These are phyloP conservation scores for Phytophthora lateralis DNA, from an alignment of 352 stramenopile genomes.

Conservation along the genomic window DNA sequence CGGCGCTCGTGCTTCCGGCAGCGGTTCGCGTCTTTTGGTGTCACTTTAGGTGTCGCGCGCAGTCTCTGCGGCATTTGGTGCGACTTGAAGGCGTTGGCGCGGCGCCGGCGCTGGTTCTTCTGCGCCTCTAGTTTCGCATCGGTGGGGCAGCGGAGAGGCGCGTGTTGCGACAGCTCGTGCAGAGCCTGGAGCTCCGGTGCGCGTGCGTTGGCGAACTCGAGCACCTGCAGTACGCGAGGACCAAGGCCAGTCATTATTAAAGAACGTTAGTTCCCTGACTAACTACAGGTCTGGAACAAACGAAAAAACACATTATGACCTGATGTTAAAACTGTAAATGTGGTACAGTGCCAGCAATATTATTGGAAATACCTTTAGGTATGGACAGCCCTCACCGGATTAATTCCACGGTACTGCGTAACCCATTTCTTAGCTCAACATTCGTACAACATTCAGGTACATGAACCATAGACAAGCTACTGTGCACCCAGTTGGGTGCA, in stretches of 20 bases:
- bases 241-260: constrained; percentile 43
- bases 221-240: constrained; percentile 75
- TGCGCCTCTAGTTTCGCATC: constrained; percentile 62
- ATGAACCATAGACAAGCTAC: too few species aligned
- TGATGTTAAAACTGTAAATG: too few species aligned
- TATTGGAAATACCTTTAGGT: too few species aligned
- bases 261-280: too few species aligned
- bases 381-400: too few species aligned
- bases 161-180: constrained; percentile 58
- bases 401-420: too few species aligned
- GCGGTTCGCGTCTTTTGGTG: constrained; percentile 8
- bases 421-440: too few species aligned
- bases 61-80: constrained; percentile 68
- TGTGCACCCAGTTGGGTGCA: too few species aligned
- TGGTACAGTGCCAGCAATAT: too few species aligned
- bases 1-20: constrained; percentile 72
- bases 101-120: constrained; percentile 67
- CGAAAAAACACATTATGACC: too few species aligned
- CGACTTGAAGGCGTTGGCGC: constrained; percentile 83
- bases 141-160: constrained; percentile 12
- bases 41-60: constrained; percentile 27
- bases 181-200: constrained; percentile 79
- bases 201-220: constrained; percentile 74
- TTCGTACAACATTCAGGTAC: too few species aligned
- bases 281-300: too few species aligned